Base-by-base conservation (phyloP, 768 basidiomycete species). In the Butyriboletus loyo region DNA sequence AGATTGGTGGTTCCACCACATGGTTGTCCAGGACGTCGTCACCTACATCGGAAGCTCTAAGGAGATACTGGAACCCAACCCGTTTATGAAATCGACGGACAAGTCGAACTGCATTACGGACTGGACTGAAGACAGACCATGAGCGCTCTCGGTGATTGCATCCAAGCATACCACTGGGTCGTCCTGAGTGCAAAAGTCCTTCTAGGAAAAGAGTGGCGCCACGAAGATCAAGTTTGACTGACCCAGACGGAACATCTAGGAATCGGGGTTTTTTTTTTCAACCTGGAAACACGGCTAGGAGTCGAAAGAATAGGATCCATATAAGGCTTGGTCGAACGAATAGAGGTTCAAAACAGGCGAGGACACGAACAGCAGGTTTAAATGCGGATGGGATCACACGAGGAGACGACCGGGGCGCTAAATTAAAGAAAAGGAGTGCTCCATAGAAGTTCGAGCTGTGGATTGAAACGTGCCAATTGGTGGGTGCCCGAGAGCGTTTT, bases 1-100 rank as follows among this genome's bases (percentile, higher is more conserved):
- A 83, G 25, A 79, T 69, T 0, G 79, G 73, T 3, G 82, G 82
- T 1, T 83, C 73, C 3, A 77, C 74, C 21, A 83, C 68, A 10
- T 66, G 59, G 42, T 66, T 59, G 15, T 70, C 59, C 11, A 84
- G 53, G 35, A 73, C 67, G 9, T 65, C 50, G 1, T 82, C 83
- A 22, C 70, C 72, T 37, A 83, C 68, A n/a, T 56, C 57, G 24
- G 59, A 65, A 6, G 81, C 60, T 15, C 59, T 68, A 17, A 71
- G 66, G 9, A 84, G 60, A 53, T 75, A 80, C 0, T 52, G 2
- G 72, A 54, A 0, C 72, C 75, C 13, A 63, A 53, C 4, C 72
- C 75, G 40, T 84, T 80, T 52, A 82, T 58, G 58, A 79, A 80
- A 0, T 54, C 30, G 8, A 52, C 1, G 0, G 72, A 68, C 9